Evolutionary conservation across 2,329 filamentous ascomycete species (phyloP).

Genomic region (Trichoderma sp.): DNA sequence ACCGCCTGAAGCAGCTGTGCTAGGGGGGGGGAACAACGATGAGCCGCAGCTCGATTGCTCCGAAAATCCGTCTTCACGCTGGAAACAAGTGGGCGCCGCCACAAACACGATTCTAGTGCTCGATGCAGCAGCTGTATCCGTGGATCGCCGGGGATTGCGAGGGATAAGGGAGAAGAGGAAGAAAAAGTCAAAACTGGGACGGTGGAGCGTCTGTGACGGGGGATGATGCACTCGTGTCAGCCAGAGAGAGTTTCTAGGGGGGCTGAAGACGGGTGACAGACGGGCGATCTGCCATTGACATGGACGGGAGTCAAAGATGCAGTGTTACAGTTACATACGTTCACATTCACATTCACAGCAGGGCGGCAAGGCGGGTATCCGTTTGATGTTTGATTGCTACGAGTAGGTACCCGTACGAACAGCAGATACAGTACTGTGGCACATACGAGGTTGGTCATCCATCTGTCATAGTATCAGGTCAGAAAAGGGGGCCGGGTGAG

Average conservation of each 20-base stretch:
- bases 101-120: not conserved
- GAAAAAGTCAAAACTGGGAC: constrained; percentile 4
- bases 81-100: constrained; percentile 2
- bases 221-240: constrained; percentile 10
- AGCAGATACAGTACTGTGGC: not conserved
- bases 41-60: not conserved
- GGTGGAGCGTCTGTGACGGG: constrained; percentile 1
- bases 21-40: not conserved
- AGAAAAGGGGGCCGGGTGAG: not conserved
- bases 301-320: not conserved
- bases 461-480: not conserved
- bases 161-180: not conserved
- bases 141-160: constrained; percentile 4
- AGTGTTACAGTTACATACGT: not conserved
- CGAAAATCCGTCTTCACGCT: not conserved
- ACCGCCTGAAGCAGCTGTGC: not conserved
- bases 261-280: not conserved
- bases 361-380: not conserved
- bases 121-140: not conserved
- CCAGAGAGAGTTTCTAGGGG: not conserved
- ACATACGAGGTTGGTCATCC: not conserved
- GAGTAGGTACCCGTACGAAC: not conserved
- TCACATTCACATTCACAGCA: not conserved
- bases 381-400: not conserved
- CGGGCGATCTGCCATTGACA: not conserved